These are phyloP conservation scores for Apiospora malaysiana DNA, from an alignment of 2,329 filamentous ascomycete genomes.

Conservation along the genomic window DNA sequence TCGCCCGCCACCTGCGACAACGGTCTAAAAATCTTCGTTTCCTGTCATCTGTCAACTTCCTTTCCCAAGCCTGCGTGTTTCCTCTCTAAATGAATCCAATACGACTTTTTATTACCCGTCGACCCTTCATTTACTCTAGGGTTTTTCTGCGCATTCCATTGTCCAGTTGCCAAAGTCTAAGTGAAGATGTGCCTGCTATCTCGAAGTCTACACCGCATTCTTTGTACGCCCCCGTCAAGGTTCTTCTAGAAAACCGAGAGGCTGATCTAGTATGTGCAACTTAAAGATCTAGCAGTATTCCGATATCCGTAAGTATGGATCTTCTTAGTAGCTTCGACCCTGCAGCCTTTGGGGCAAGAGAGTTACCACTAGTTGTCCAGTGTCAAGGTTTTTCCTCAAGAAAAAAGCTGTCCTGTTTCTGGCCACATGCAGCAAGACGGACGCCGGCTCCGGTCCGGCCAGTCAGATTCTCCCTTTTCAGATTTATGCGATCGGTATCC, in stretches of 20 bases:
- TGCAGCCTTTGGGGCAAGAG: neutral
- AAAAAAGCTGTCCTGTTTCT: neutral
- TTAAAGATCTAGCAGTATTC: neutral
- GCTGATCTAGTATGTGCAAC: neutral
- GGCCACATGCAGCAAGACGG: neutral
- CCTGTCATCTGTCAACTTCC: slow-evolving; percentile 2
- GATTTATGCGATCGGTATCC: neutral
- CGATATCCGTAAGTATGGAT: slow-evolving; percentile 10
- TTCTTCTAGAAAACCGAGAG: slow-evolving; percentile 9
- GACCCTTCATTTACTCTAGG: neutral
- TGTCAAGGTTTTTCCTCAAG: neutral
- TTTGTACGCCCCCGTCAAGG: neutral
- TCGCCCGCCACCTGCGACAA: slow-evolving; percentile 2
- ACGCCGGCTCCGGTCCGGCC: neutral
- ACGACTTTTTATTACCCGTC: neutral
- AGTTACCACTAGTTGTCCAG: neutral
- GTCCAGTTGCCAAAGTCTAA: neutral
- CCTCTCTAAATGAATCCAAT: neutral
- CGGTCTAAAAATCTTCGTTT: neutral
- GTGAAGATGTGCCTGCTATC: neutral
- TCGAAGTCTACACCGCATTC: neutral
- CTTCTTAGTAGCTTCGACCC: neutral
- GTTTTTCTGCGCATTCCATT: neutral
- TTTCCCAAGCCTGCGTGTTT: neutral
- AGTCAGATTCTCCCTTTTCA: neutral